These are phyloP conservation scores for Coemansia reversa DNA, from an alignment of 192 early-diverging fungal genomes.

Conservation along the genomic window DNA sequence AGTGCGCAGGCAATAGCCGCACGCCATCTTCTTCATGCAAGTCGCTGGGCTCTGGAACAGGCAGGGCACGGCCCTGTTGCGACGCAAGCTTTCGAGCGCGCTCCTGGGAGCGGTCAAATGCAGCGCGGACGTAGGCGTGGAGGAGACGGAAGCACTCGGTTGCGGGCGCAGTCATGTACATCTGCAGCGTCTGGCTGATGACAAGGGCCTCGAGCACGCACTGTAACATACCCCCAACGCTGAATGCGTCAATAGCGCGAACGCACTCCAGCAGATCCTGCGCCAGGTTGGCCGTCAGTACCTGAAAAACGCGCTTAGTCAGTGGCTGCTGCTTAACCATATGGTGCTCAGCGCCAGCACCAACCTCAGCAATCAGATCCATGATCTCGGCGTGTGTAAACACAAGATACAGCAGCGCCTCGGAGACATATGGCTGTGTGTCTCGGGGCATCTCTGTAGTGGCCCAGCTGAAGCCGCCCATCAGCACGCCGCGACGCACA, in stretches of 20 bases:
- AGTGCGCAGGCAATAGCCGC: slow-evolving; percentile 33
- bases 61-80: slow-evolving; percentile 32
- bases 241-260: slow-evolving; percentile 79
- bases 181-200: slow-evolving; percentile 77
- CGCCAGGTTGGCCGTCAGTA: slow-evolving; percentile 69
- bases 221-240: slow-evolving; percentile 90
- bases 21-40: slow-evolving; percentile 34
- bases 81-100: slow-evolving; percentile 36
- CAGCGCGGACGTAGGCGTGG: slow-evolving; percentile 70
- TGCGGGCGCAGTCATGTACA: slow-evolving; percentile 70
- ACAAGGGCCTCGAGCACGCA: slow-evolving; percentile 92
- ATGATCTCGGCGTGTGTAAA: slow-evolving; percentile 88
- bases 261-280: slow-evolving; percentile 79
- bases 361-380: slow-evolving; percentile 64
- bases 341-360: slow-evolving; percentile 51
- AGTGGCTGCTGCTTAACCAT: slow-evolving; percentile 63
- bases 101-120: slow-evolving; percentile 54
- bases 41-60: slow-evolving; percentile 22
- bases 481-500: slow-evolving; percentile 77
- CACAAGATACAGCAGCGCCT: slow-evolving; percentile 82
- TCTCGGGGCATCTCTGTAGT: slow-evolving; percentile 72
- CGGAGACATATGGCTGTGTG: slow-evolving; percentile 84
- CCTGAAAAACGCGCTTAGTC: slow-evolving; percentile 72
- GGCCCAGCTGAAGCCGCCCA: slow-evolving; percentile 86
- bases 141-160: slow-evolving; percentile 71